Percentiles rank a stretch among this genome's conserved stretches.
phyloP scores from a whole-genome alignment of 2,329 filamentous ascomycete genomes.

The Eutypa lata region DNA sequence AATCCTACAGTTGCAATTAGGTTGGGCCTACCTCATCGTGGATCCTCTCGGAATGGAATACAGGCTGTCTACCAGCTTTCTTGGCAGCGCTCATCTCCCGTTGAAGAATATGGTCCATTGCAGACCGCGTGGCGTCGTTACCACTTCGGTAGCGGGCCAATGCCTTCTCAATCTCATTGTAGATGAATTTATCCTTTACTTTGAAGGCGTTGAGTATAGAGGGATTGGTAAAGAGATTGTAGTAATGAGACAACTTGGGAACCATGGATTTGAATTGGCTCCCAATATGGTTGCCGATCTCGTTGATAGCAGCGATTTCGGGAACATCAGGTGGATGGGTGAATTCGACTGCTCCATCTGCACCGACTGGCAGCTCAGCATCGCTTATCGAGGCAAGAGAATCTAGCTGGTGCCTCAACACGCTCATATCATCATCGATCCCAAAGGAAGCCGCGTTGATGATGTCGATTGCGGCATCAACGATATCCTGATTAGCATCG shows the following conservation, averaged over 20 bases:
- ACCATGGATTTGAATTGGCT: conserved; percentile 12
- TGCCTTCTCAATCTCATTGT: conserved; percentile 17
- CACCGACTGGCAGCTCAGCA: neutral
- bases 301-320: conserved; percentile 13
- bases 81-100: conserved; percentile 28
- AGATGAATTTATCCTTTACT: conserved; percentile 16
- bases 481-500: conserved; percentile 28
- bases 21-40: conserved; percentile 24
- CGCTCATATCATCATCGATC: conserved; percentile 13
- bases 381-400: conserved; percentile 1
- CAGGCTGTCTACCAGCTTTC: conserved; percentile 25
- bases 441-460: conserved; percentile 34
- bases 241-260: conserved; percentile 7
- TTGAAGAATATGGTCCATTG: conserved; percentile 31
- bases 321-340: conserved; percentile 10
- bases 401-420: conserved; percentile 9
- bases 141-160: conserved; percentile 14
- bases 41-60: conserved; percentile 28
- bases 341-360: conserved; percentile 12
- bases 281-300: conserved; percentile 10
- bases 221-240: conserved; percentile 6
- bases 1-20: neutral
- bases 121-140: conserved; percentile 12
- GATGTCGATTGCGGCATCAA: conserved; percentile 30
- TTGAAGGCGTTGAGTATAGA: conserved; percentile 7